phyloP scores from a whole-genome alignment of 495 filamentous ascomycete genomes.

The Annulohypoxylon bovei region DNA sequence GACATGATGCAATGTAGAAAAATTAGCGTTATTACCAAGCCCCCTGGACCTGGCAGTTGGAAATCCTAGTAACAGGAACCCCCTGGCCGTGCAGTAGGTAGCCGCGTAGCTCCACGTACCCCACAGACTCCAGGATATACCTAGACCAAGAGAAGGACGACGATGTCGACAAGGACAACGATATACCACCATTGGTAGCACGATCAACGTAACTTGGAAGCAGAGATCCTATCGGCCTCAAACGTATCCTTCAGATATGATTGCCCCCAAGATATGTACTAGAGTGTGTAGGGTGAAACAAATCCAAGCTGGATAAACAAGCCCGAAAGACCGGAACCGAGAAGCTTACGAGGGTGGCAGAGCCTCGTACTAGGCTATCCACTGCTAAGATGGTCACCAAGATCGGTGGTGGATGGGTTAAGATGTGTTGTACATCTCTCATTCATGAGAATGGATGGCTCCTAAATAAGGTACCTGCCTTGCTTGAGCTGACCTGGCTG shows the following conservation, averaged over 20 bases:
- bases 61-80: slow-evolving; percentile 9
- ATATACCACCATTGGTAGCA: background rate
- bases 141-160: slow-evolving; percentile 4
- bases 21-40: slow-evolving; percentile 5
- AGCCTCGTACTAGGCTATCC: background rate
- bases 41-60: slow-evolving; percentile 19
- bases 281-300: slow-evolving; percentile 16
- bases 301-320: slow-evolving; percentile 2
- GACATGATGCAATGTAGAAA: slow-evolving; percentile 20
- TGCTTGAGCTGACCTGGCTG: background rate
- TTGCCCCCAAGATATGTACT: background rate
- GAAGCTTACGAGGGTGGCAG: background rate
- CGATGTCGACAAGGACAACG: background rate
- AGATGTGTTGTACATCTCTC: background rate
- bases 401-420: background rate
- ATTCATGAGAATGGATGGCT: background rate
- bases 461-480: slow-evolving; percentile 7
- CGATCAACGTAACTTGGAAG: background rate
- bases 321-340: background rate
- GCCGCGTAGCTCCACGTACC: slow-evolving; percentile 28
- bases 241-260: background rate
- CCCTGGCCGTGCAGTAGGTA: slow-evolving; percentile 23
- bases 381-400: background rate
- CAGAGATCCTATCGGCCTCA: background rate
- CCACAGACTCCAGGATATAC: slow-evolving; percentile 6